phyloP scores from a whole-genome alignment of 2,329 filamentous ascomycete species.

The Penicillium sp. region DNA sequence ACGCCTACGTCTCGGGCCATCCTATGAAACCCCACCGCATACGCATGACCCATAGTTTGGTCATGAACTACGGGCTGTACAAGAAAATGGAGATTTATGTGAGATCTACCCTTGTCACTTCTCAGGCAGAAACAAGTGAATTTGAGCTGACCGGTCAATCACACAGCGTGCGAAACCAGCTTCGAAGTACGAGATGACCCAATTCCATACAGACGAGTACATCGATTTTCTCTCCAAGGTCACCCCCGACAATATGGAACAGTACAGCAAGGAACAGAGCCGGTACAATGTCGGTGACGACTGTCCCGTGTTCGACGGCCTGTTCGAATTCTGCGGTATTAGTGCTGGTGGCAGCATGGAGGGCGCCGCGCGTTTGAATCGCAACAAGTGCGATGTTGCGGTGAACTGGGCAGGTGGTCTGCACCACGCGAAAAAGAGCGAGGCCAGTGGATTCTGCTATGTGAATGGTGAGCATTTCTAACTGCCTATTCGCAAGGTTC shows the following conservation, averaged over 20 bases:
- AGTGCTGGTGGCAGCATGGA: slow-evolving; percentile 66
- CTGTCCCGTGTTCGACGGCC: slow-evolving; percentile 61
- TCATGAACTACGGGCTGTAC: slow-evolving; percentile 69
- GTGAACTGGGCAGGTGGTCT: slow-evolving; percentile 90
- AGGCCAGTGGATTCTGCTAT: slow-evolving; percentile 96
- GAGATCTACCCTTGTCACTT: slow-evolving; percentile 25
- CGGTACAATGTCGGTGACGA: slow-evolving; percentile 63
- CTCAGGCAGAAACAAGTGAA: background rate
- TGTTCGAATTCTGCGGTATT: slow-evolving; percentile 66
- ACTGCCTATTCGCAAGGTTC: background rate
- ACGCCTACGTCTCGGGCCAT: slow-evolving; percentile 79
- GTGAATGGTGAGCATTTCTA: slow-evolving; percentile 62
- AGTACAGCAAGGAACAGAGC: slow-evolving; percentile 83
- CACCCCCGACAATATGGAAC: slow-evolving; percentile 97
- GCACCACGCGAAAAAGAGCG: slow-evolving; percentile 91
- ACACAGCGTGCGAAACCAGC: slow-evolving; percentile 70
- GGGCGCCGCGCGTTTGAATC: slow-evolving; percentile 61
- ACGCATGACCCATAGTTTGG: slow-evolving; percentile 59
- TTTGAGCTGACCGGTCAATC: slow-evolving; percentile 17
- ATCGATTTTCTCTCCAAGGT: slow-evolving; percentile 74
- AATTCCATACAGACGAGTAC: slow-evolving; percentile 69
- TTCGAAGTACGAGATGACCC: slow-evolving; percentile 65
- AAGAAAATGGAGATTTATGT: slow-evolving; percentile 68
- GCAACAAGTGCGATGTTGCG: slow-evolving; percentile 62
- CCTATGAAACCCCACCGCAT: slow-evolving; percentile 65